Evolutionary conservation across 163 green algal species (phyloP).

Genomic region (Scenedesmus sp.): DNA sequence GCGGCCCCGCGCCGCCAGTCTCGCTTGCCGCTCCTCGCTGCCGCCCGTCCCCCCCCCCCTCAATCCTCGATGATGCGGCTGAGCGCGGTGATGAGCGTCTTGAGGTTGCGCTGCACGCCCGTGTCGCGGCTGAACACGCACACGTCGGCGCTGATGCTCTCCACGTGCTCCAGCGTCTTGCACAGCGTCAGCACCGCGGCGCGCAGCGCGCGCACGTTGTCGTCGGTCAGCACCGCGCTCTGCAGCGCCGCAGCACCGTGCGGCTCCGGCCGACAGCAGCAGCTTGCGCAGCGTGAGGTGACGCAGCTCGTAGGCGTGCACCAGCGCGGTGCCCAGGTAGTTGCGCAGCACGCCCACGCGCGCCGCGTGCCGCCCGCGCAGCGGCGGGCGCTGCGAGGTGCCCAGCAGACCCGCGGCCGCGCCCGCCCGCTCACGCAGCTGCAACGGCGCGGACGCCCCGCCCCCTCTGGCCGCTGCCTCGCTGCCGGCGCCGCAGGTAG

Average conservation of each 20-base stretch:
- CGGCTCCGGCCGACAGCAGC: no score
- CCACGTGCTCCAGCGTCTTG: conserved; percentile 92
- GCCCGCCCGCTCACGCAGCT: not conserved
- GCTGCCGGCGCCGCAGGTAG: not conserved
- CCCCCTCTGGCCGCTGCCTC: not conserved
- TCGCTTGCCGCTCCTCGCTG: no score
- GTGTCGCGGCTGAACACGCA: conserved; percentile 84
- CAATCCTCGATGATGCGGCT: conserved; percentile 86
- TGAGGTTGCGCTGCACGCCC: conserved; percentile 86
- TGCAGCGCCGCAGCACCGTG: no score
- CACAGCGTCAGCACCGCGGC: conserved; percentile 88
- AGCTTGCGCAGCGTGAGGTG: conserved; percentile 37
- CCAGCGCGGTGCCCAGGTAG: conserved; percentile 62
- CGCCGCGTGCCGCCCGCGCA: conserved; percentile 45
- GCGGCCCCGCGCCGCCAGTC: no score
- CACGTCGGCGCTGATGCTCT: conserved; percentile 87
- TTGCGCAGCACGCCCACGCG: conserved; percentile 61
- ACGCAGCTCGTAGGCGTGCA: conserved; percentile 60
- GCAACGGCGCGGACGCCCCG: not conserved
- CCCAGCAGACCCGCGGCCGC: conserved; percentile 7
- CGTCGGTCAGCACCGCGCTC: conserved; percentile 85
- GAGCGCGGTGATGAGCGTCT: conserved; percentile 93
- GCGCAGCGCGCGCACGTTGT: conserved; percentile 87
- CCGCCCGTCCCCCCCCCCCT: no score
- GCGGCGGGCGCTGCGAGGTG: conserved; percentile 49